These are phyloP conservation scores for Penicillium simplicissimum DNA, from an alignment of 495 filamentous ascomycete genomes.

Conservation along the genomic window DNA sequence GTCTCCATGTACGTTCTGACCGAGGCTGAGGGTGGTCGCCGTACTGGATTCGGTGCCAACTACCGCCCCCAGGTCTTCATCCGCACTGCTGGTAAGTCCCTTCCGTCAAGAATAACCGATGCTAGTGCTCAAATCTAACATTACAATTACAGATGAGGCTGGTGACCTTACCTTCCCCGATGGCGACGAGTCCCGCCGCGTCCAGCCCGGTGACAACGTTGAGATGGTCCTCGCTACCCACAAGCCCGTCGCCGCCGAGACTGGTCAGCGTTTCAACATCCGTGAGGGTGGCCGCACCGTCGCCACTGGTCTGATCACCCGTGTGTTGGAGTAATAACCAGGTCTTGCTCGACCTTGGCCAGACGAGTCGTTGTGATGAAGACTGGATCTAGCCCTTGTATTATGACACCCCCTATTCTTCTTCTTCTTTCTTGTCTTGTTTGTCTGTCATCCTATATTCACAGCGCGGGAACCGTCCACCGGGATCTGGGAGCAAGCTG, in stretches of 20 bases:
- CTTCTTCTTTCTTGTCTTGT: conserved; percentile 30
- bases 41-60: conserved; percentile 89
- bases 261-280: conserved; percentile 92
- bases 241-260: conserved; percentile 80
- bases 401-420: conserved; percentile 29
- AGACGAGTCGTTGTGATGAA: conserved; percentile 8
- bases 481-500: conserved; percentile 37
- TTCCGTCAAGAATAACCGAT: not conserved
- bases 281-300: conserved; percentile 94
- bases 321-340: conserved; percentile 57
- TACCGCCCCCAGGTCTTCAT: conserved; percentile 96
- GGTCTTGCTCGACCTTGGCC: conserved; percentile 9
- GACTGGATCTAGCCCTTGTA: conserved; percentile 30
- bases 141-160: conserved; percentile 64
- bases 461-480: conserved; percentile 43
- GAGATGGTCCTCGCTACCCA: conserved; percentile 87
- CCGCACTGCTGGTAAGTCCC: conserved; percentile 73
- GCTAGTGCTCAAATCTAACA: conserved; percentile 12
- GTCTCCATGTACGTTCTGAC: conserved; percentile 93
- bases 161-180: conserved; percentile 80
- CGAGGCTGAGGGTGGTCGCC: conserved; percentile 96
- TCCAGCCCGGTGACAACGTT: conserved; percentile 98
- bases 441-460: conserved; percentile 35
- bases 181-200: conserved; percentile 70
- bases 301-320: conserved; percentile 87